Conservation (phyloP, 768 basidiomycete genomes). For the Termitomyces sp. region DNA sequence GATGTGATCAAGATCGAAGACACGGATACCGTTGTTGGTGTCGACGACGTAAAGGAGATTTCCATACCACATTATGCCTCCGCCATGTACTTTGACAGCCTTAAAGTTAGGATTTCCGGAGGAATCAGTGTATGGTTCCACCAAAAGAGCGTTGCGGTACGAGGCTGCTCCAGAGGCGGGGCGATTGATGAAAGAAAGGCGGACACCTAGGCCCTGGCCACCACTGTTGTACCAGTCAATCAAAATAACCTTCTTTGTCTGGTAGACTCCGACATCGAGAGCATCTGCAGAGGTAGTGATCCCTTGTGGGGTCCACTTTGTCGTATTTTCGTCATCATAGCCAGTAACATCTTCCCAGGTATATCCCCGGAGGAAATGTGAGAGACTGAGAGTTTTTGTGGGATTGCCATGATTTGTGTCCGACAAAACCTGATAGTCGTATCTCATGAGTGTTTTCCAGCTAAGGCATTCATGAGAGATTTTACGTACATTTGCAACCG, state of each 20-base stretch:
- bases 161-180: slow-evolving; percentile 1
- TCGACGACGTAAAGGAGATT: slow-evolving; percentile 9
- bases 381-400: slow-evolving; percentile 1
- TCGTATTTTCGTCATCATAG: slow-evolving; percentile 9
- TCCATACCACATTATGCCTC: slow-evolving; percentile 12
- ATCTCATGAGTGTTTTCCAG: background rate
- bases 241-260: slow-evolving; percentile 10
- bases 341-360: slow-evolving; percentile 10
- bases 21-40: slow-evolving; percentile 10
- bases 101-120: slow-evolving; percentile 6
- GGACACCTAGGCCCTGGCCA: slow-evolving; percentile 5
- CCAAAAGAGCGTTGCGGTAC: slow-evolving; percentile 10
- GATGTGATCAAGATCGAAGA: slow-evolving; percentile 10
- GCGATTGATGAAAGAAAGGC: slow-evolving; percentile 11
- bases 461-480: background rate
- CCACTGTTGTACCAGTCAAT: slow-evolving; percentile 11
- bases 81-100: slow-evolving; percentile 9
- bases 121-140: slow-evolving; percentile 9
- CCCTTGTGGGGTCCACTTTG: slow-evolving; percentile 12
- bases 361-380: slow-evolving; percentile 8
- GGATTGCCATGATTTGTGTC: slow-evolving; percentile 9
- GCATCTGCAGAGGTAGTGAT: slow-evolving; percentile 14
- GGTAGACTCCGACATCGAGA: slow-evolving; percentile 7
- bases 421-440: slow-evolving; percentile 2
- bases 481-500: slow-evolving; percentile 5